Evolutionary conservation across 805 yeast genomes (phyloP), one percentile per base, ranked within the genome.

Genomic region (Myxozyma vanderwaltii): DNA sequence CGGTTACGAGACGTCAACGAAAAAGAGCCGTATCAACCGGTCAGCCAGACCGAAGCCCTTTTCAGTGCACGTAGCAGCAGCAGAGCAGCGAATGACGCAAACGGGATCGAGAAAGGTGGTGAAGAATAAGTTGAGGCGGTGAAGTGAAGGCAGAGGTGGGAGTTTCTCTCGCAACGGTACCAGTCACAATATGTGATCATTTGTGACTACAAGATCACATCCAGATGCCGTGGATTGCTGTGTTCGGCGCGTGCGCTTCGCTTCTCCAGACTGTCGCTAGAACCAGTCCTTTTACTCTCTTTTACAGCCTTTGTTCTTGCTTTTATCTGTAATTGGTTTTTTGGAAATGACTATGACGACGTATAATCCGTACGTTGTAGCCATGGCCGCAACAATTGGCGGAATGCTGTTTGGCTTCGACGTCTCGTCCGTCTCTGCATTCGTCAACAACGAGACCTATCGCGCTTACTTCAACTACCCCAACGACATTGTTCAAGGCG

Each of bases 391-490:
- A 46, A 79, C 88, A 59, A 71, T 86, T 26, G 86, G 89, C 46
- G 92, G 91, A 45, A 75, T 83, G 74, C 79, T 88, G 71, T 82
- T 86, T 73, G 95, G 96, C 57, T 82, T 87, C 69, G 96, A 89
- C 71, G 85, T 87, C 55, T 83, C 92, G 2, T 87, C 95, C 0
- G 82, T 89, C 76, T 81, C 91, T 0, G 85, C 89, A 1, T 86
- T 88, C 67, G 77, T 88, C 43, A 76, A 78, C 4, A 73, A 79
- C n/a, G 73, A 70, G 0, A 74, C 77, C 19, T 89, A 88, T 71
- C 71, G 71, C 39, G 65, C 72, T 0, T 84, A 72, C 66, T 88
- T 88, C 74, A 65, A 79, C 59, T 53, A 72, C 47, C 90, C 91
- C 15, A 71, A 75, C 35, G 77, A 90, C 0, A 69, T 78, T 3